Percentiles rank a stretch among this genome's conserved stretches.
Conservation (phyloP, 1,139 yeast genomes). For the Groenewaldozyma auringiensis region DNA sequence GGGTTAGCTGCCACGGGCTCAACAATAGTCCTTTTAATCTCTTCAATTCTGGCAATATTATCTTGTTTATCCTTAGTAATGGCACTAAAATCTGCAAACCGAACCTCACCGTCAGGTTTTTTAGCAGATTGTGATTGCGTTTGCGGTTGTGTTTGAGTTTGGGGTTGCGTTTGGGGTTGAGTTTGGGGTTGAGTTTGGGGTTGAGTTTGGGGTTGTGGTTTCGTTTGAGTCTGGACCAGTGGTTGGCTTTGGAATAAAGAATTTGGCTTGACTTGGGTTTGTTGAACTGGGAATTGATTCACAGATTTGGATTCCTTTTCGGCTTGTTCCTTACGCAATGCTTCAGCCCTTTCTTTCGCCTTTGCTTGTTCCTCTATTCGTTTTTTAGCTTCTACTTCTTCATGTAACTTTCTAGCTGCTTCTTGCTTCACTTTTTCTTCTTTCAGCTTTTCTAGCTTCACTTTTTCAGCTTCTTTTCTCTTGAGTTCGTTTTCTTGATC, state of each 20-base stretch:
- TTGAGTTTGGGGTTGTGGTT: neutral
- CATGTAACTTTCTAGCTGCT: neutral
- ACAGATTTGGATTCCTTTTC: slow-evolving; percentile 5
- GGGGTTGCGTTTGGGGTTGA: neutral
- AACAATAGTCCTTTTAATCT: slow-evolving; percentile 49
- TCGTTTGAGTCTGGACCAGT: neutral
- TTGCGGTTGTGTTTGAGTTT: slow-evolving; percentile 5
- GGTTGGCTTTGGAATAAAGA: neutral
- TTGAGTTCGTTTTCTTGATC: neutral
- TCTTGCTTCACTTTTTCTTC: neutral
- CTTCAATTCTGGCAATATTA: slow-evolving; percentile 48
- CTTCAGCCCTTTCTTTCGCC: slow-evolving; percentile 15
- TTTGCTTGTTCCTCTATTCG: slow-evolving; percentile 16
- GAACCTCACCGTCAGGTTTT: slow-evolving; percentile 17
- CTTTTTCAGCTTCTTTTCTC: slow-evolving; percentile 11
- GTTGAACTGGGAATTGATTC: neutral
- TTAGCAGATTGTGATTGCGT: slow-evolving; percentile 6
- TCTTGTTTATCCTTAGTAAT: slow-evolving; percentile 44
- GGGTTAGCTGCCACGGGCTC: slow-evolving; percentile 22
- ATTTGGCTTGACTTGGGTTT: neutral
- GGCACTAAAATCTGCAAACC: slow-evolving; percentile 33
- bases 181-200: neutral
- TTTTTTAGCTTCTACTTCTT: neutral
- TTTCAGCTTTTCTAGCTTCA: slow-evolving; percentile 18
- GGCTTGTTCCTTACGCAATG: slow-evolving; percentile 11